Evolutionary conservation across 345 rosid genomes (phyloP).

Genomic region (Eucalyptus sp.): DNA sequence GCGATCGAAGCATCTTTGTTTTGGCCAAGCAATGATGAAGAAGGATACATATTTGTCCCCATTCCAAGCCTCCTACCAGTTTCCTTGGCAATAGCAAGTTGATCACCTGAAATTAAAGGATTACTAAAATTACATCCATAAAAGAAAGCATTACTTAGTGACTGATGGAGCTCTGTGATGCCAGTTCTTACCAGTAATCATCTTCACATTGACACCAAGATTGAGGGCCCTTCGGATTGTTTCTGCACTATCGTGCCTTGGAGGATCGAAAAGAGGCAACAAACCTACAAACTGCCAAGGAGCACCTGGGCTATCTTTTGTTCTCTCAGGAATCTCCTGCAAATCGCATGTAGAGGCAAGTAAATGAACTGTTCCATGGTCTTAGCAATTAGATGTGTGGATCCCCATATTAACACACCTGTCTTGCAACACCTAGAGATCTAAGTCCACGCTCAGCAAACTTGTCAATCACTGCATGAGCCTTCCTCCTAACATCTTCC

Average conservation of each 20-base stretch:
- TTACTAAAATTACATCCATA: not conserved
- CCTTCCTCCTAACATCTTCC: conserved; percentile 67
- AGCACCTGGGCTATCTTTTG: conserved; percentile 62
- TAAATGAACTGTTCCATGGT: not conserved
- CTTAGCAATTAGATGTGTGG: not conserved
- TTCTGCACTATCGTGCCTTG: conserved; percentile 96
- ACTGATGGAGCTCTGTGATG: not conserved
- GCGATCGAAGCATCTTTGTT: conserved; percentile 74
- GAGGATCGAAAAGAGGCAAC: conserved; percentile 91
- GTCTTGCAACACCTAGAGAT: conserved; percentile 85
- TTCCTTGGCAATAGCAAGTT: conserved; percentile 91
- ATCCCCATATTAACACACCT: conserved; percentile 19
- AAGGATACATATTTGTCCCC: conserved; percentile 97
- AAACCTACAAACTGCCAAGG: conserved; percentile 85
- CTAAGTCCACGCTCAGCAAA: conserved; percentile 94
- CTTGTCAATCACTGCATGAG: conserved; percentile 67
- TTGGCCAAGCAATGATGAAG: conserved; percentile 81
- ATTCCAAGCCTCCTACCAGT: conserved; percentile 94
- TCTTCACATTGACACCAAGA: conserved; percentile 88
- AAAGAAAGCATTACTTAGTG: not conserved
- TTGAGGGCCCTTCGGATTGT: conserved; percentile 85
- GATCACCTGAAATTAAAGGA: conserved; percentile 42
- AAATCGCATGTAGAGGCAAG: not conserved
- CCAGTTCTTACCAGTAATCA: conserved; percentile 64
- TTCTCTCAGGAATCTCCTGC: conserved; percentile 81